A percentile compares a stretch with the other conserved stretches of the same genome.
These are phyloP conservation scores for Bothriochloa decipiens DNA, from an alignment of 176 grass and related monocot genomes.

Conservation along the genomic window DNA sequence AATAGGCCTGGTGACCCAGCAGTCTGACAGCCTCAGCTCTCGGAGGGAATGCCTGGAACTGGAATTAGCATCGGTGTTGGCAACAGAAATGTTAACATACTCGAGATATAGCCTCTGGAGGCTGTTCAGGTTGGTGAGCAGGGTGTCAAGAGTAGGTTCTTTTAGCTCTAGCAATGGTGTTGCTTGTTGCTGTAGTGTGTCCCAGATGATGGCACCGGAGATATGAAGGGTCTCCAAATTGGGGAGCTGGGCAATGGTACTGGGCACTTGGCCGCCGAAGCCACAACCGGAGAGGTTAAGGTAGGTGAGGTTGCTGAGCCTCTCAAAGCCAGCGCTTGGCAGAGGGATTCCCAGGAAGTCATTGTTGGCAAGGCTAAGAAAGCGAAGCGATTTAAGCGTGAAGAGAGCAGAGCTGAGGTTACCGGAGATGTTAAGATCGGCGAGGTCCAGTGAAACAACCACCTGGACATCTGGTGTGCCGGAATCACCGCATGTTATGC, in stretches of 20 bases:
- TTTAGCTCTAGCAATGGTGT: constrained; percentile 4
- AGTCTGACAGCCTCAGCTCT: constrained; percentile 46
- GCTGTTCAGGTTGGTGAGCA: constrained; percentile 44
- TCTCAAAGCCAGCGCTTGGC: constrained; percentile 28
- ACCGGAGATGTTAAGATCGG: constrained; percentile 25
- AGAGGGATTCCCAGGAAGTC: constrained; percentile 21
- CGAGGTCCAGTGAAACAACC: constrained; percentile 48
- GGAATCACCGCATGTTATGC: constrained; percentile 40
- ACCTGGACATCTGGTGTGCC: background rate
- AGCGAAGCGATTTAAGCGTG: constrained; percentile 45
- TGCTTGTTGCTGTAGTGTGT: too few species aligned
- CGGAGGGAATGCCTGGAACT: constrained; percentile 26
- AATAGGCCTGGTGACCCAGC: background rate
- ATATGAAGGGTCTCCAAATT: constrained; percentile 26
- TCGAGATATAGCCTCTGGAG: constrained; percentile 47
- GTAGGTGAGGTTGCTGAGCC: constrained; percentile 32
- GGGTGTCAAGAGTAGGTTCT: constrained; percentile 19
- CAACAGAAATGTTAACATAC: constrained; percentile 38
- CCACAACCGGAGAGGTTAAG: constrained; percentile 53
- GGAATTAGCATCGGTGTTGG: background rate
- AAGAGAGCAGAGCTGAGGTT: constrained; percentile 37
- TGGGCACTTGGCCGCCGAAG: constrained; percentile 40
- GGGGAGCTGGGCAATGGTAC: constrained; percentile 35
- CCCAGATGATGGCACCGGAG: background rate
- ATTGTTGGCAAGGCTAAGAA: constrained; percentile 53